A percentile compares a stretch with the other conserved stretches of the same genome.
phyloP scores from a whole-genome alignment of 208 protist genomes.

The Angomonas deanei region DNA sequence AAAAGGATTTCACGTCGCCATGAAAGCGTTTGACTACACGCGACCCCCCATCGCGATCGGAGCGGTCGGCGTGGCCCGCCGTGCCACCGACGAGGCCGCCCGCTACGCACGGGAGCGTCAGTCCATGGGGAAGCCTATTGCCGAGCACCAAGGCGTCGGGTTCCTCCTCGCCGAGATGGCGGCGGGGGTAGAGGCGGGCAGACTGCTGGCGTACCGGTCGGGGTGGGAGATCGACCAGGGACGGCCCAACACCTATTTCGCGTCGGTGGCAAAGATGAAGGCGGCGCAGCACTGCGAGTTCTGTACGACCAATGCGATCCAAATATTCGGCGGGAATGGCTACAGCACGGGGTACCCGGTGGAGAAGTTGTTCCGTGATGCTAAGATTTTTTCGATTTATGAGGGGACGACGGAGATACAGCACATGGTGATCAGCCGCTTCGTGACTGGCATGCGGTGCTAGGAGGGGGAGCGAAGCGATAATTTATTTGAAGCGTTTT shows the following conservation, averaged over 20 bases:
- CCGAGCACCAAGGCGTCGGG: constrained; percentile 78
- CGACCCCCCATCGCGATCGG: constrained; percentile 75
- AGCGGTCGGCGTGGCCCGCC: constrained; percentile 79
- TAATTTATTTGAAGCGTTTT: neutral
- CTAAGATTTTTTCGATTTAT: constrained; percentile 93
- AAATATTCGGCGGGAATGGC: constrained; percentile 91
- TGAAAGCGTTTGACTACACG: constrained; percentile 86
- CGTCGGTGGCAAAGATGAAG: constrained; percentile 82
- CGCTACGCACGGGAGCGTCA: constrained; percentile 74
- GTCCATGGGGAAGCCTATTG: constrained; percentile 80
- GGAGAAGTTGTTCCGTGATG: constrained; percentile 92
- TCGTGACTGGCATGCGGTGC: constrained; percentile 42
- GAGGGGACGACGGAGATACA: constrained; percentile 92
- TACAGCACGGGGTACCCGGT: constrained; percentile 92
- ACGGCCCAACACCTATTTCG: constrained; percentile 81
- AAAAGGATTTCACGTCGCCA: constrained; percentile 83
- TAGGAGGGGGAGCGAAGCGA: too few species aligned
- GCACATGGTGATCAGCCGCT: constrained; percentile 72
- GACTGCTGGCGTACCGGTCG: constrained; percentile 63
- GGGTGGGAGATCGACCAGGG: constrained; percentile 81
- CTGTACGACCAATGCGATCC: constrained; percentile 66
- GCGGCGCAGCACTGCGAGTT: constrained; percentile 72
- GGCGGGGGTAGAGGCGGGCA: constrained; percentile 74
- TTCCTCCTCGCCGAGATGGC: constrained; percentile 92
- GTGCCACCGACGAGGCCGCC: constrained; percentile 76